Evolutionary conservation across 768 basidiomycete species (phyloP).

Genomic region (Fomitopsis serialis): DNA sequence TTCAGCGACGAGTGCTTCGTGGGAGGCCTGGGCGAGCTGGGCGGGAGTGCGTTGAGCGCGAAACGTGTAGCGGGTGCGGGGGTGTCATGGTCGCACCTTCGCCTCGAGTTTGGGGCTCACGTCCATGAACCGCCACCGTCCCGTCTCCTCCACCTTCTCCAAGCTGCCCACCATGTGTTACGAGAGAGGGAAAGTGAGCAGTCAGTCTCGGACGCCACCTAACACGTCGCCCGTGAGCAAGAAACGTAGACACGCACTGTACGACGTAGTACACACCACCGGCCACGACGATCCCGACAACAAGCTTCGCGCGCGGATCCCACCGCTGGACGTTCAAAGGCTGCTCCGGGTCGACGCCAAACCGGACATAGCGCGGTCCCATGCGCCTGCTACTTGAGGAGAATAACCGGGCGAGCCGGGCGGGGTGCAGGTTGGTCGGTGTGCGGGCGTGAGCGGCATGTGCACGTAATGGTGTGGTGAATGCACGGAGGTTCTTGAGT

Average conservation of each 20-base stretch:
- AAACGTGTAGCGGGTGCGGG: not conserved
- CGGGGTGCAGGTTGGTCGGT: not conserved
- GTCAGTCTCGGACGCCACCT: not conserved
- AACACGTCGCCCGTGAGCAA: not conserved
- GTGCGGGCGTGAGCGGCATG: no score
- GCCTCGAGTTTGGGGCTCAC: constrained; percentile 54
- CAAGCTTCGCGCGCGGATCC: constrained; percentile 9
- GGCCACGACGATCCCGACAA: constrained; percentile 11
- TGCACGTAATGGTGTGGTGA: no score
- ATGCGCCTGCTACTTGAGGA: not conserved
- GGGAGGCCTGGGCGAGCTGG: constrained; percentile 39
- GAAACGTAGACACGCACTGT: constrained; percentile 23
- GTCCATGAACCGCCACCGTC: constrained; percentile 87
- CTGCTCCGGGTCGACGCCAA: constrained; percentile 4
- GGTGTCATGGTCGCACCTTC: constrained; percentile 29
- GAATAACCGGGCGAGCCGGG: not conserved
- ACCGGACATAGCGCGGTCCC: constrained; percentile 14
- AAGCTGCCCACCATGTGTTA: constrained; percentile 50
- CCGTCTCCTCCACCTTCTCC: constrained; percentile 83
- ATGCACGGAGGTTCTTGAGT: no score
- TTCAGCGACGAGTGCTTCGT: constrained; percentile 44
- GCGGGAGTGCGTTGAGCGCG: not conserved
- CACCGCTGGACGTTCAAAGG: constrained; percentile 12
- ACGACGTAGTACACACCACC: constrained; percentile 22
- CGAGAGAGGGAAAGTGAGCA: not conserved